Base-by-base conservation (phyloP, 345 rosid species). In the Anacardium occidentale region DNA sequence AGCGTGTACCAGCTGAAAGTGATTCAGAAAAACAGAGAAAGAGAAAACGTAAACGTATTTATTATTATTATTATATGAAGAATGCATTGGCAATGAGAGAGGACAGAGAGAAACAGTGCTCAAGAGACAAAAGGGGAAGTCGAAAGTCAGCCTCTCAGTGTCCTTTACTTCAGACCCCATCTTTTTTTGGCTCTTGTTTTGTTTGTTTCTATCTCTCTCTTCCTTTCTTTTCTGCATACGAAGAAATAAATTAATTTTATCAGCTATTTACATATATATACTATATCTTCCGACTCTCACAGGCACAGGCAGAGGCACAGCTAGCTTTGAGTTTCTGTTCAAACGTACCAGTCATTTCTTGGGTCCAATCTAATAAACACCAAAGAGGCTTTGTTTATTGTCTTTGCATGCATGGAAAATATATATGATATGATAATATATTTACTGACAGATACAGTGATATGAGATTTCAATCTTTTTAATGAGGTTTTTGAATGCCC, bases 61-160 rank as follows among this genome's bases (percentile, higher is more conserved):
- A 37, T 37, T 37, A 37, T 37, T 37, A 37, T 37, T 37, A 37
- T 37, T 37, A 7, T 29, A 34, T 2, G 2, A 5, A 0, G 42
- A 37, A 5, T 37, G 42, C 1, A 37, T 37, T 37, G 42, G 42
- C 42, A 5, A 37, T 37, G 42, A 6, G 42, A 6, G 42, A 37
- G 10, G 7, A 37, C 7, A 66, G 26, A 34, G 51, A 54, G 65
- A 66, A 66, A 42, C 10, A 42, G 3, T 3, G 64, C 3, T 25
- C 74, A 78, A 77, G 83, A 75, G 89, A 85, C 89, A 85, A 79
- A 83, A 77, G 70, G 77, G 65, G 21, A 85, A 80, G 74, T 75
- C 80, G 68, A 78, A 77, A 79, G 81, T 70, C 85, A 77, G 82
- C 73, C 71, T 45, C n/a, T 7, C 6, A 2, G 64, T 55, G 60